Evolutionary conservation across 108 stramenopile genomes (phyloP), one percentile per base, ranked within the genome.

Genomic region (Craspedostauros australis): DNA sequence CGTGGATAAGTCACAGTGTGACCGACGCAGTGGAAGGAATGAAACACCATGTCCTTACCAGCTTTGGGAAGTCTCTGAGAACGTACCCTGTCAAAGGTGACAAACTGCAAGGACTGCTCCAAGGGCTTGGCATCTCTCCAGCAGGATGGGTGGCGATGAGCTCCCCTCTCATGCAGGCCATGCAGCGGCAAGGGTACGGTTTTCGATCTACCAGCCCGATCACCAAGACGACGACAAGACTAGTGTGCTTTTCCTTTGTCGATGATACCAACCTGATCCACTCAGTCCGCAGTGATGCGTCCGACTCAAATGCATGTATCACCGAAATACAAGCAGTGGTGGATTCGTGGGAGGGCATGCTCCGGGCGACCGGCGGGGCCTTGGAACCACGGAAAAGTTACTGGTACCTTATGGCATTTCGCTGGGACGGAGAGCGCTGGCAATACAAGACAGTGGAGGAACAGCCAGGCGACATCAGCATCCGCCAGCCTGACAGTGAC

Each of bases 101-200:
- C 2, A 42, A 49, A 33, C 27, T 39, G n/a, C 48, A 48, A 39
- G 52, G 59, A 31, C 22, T 62, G 9, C 31, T 29, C 7, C 74
- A 76, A 46, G 74, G 74, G 11, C 70, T 66, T 46, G 68, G 62
- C 7, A 57, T 44, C n/a, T 67, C 48, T 5, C 73, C 73, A 19
- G 60, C 54, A n/a, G 46, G 43, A 16, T 75, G 73, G 73, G 44
- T 47, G 4, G 57, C 65, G 43, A 22, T 69, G 2, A 57, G 58
- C 31, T 46, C 55, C 1, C 29, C 56, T 1, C 34, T 75, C 1
- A 22, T 69, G 19, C 32, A 46, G 12, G 23, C 42, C 8, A 51
- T 68, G 18, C 37, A 49, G 14, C 1, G 3, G 1, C 12, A 47
- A n/a, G 56, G 56, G 2, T 39, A 52, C 30, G 57, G 66, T 5